phyloP scores from a whole-genome alignment of 164 flowering plant species.

The Buxus sempervirens region DNA sequence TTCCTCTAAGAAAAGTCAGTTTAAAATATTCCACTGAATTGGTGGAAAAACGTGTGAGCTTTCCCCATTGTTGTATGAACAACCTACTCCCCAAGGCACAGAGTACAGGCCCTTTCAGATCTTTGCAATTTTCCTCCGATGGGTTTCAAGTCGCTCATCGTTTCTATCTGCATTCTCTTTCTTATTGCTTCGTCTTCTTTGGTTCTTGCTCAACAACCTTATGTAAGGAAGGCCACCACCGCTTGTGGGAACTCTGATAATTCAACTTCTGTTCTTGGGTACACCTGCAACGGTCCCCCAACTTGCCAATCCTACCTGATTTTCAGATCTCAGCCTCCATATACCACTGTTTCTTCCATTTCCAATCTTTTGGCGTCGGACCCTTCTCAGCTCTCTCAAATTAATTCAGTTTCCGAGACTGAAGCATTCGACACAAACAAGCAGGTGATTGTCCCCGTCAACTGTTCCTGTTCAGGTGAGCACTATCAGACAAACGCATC shows the following conservation, averaged over 20 bases:
- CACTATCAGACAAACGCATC: constrained; percentile 55
- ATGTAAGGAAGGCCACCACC: constrained; percentile 26
- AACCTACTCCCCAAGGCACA: no score
- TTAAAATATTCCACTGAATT: no score
- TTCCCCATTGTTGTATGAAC: no score
- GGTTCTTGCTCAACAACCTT: constrained; percentile 56
- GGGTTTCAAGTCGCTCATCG: constrained; percentile 19
- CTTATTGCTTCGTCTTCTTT: constrained; percentile 20
- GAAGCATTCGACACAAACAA: constrained; percentile 30
- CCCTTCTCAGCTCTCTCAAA: constrained; percentile 39
- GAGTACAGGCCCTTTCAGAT: no score
- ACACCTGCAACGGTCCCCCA: constrained; percentile 50
- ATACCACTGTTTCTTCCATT: constrained; percentile 48
- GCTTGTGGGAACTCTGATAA: constrained; percentile 34
- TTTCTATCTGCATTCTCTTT: constrained; percentile 9
- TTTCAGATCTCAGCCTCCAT: constrained; percentile 54
- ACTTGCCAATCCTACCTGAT: constrained; percentile 57
- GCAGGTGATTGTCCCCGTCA: constrained; percentile 67
- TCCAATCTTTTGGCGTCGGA: constrained; percentile 45
- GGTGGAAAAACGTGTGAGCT: no score
- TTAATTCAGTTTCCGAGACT: constrained; percentile 44
- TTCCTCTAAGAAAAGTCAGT: not conserved
- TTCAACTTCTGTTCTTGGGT: constrained; percentile 46
- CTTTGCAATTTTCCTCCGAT: constrained; percentile 9
- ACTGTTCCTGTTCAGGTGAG: constrained; percentile 69